Percentiles rank a stretch among this genome's conserved stretches.
These are phyloP conservation scores for Moricandia moricandioides DNA, from an alignment of 345 rosid genomes.

Conservation along the genomic window DNA sequence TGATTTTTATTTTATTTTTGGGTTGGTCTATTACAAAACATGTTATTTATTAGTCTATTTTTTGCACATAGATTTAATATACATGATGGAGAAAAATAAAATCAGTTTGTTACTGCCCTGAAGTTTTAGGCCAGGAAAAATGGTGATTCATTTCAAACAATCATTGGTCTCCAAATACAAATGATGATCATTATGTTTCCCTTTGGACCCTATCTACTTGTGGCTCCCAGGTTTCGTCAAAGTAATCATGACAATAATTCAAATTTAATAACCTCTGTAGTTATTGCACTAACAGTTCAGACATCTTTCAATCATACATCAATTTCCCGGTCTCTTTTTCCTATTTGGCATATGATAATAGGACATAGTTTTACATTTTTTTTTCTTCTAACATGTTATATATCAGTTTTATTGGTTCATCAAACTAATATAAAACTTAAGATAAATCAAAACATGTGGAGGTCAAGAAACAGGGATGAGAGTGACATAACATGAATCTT, in stretches of 20 bases:
- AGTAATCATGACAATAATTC: neutral
- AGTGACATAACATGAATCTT: conserved; percentile 27
- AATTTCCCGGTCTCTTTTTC: neutral
- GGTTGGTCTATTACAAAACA: neutral
- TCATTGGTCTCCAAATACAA: conserved; percentile 25
- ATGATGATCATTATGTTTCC: conserved; percentile 24
- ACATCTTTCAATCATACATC: neutral
- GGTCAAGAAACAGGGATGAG: conserved; percentile 17
- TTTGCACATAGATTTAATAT: too few relatives aligned
- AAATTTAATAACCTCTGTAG: neutral
- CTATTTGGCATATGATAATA: neutral
- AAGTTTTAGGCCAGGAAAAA: neutral
- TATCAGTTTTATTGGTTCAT: neutral
- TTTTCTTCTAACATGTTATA: neutral
- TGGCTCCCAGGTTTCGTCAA: neutral
- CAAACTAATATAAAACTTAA: neutral
- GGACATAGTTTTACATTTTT: neutral
- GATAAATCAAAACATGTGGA: neutral
- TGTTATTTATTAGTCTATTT: neutral
- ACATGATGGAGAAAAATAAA: too few relatives aligned
- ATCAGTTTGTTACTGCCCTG: neutral
- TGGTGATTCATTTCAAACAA: conserved; percentile 11
- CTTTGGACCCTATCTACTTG: conserved; percentile 29
- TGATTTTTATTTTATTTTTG: neutral
- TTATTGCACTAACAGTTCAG: neutral